Conservation (phyloP, 2,329 filamentous ascomycete genomes). For the Paramyrothecium roridum region DNA sequence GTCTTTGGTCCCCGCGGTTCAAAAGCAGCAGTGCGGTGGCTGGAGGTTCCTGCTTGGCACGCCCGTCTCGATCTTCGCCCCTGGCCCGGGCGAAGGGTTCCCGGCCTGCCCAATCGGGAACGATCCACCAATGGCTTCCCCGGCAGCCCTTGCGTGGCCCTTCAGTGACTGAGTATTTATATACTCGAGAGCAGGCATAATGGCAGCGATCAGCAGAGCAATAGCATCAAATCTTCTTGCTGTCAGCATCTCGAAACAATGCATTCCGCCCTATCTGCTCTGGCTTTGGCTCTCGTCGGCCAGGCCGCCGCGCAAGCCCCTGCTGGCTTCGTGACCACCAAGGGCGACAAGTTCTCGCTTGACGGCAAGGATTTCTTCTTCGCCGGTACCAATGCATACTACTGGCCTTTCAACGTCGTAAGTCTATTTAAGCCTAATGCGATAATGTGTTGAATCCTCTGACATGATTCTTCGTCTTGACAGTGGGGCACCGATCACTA, state of each 20-base stretch:
- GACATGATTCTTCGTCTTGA: background rate
- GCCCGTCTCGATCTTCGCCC: background rate
- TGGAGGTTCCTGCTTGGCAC: background rate
- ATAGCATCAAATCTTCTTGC: background rate
- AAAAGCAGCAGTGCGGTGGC: background rate
- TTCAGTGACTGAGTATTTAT: background rate
- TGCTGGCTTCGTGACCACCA: slow-evolving; percentile 21
- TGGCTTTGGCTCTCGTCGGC: background rate
- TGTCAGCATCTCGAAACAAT: background rate
- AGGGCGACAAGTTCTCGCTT: slow-evolving; percentile 29
- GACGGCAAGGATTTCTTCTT: slow-evolving; percentile 44
- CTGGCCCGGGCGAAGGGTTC: background rate
- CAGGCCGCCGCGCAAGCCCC: background rate
- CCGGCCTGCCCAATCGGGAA: background rate
- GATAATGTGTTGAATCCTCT: slow-evolving; percentile 23
- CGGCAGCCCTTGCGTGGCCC: background rate
- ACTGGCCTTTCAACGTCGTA: slow-evolving; percentile 31
- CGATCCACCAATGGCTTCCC: background rate
- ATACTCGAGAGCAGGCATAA: background rate
- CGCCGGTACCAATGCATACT: slow-evolving; percentile 54
- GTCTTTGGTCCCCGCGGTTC: background rate
- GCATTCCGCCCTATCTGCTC: background rate
- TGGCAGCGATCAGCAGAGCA: background rate
- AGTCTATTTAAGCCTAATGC: background rate
- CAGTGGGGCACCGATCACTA: slow-evolving; percentile 34